phyloP scores from a whole-genome alignment of 257 asterid species.

The Nicotiana sylvestris region DNA sequence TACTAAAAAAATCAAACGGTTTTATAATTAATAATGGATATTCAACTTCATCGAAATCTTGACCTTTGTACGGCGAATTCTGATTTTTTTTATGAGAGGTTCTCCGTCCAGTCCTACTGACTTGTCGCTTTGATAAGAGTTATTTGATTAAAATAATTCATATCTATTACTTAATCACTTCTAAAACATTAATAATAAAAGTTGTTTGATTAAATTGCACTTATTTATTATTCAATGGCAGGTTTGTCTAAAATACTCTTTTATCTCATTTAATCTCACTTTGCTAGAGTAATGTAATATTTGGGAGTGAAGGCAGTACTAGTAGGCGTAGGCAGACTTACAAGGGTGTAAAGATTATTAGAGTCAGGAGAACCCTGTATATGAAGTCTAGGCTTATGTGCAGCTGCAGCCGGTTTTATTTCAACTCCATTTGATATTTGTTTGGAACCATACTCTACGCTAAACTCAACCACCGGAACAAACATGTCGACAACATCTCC shows the following conservation, averaged over 20 bases:
- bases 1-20: no score
- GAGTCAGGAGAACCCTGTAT: constrained; percentile 23
- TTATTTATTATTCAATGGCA: background rate
- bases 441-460: constrained; percentile 26
- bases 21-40: no score
- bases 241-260: background rate
- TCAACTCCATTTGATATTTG: constrained; percentile 30
- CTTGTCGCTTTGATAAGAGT: no score
- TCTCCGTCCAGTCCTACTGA: no score
- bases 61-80: no score
- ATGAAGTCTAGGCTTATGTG: constrained; percentile 34
- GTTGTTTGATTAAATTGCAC: no score
- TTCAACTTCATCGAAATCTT: no score
- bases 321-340: constrained; percentile 13
- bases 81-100: no score
- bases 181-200: no score
- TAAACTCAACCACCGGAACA: constrained; percentile 40
- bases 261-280: background rate
- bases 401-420: constrained; percentile 29
- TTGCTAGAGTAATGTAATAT: no score
- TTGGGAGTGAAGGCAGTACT: background rate
- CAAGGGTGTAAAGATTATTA: constrained; percentile 42
- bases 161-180: no score
- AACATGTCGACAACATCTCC: constrained; percentile 55
- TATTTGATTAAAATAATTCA: no score